These are phyloP conservation scores for Aspergillus sojae DNA, from an alignment of 2,329 filamentous ascomycete species.

Conservation along the genomic window DNA sequence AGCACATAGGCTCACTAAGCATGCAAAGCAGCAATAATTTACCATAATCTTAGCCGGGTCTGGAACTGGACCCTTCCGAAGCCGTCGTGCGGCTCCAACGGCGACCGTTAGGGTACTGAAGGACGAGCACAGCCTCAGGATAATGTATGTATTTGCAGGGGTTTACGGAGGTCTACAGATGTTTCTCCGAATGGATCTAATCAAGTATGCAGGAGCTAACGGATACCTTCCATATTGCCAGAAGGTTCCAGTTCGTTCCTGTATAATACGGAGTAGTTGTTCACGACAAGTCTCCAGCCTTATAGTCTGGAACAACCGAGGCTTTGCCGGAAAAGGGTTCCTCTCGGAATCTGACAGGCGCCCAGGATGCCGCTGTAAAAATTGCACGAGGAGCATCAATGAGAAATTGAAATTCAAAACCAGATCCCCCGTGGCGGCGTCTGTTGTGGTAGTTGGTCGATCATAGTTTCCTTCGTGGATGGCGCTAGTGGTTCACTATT, in stretches of 20 bases:
- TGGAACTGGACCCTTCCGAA: not conserved
- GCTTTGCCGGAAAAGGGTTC: too few species aligned
- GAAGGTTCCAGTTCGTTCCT: not conserved
- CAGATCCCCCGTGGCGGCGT: not conserved
- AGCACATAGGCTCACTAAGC: not conserved
- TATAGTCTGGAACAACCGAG: not conserved
- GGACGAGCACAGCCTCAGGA: not conserved
- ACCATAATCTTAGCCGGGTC: not conserved
- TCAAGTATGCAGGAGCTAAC: not conserved
- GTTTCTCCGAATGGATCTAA: not conserved
- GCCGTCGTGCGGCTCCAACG: not conserved
- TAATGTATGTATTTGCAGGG: not conserved
- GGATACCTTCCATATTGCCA: not conserved
- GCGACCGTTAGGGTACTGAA: not conserved
- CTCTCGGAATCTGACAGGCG: not conserved
- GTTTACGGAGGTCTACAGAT: not conserved
- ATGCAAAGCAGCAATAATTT: not conserved
- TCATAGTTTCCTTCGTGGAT: not conserved
- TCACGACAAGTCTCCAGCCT: not conserved
- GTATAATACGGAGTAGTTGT: too few species aligned
- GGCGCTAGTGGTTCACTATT: not conserved
- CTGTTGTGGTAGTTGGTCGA: not conserved
- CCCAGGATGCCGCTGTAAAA: not conserved
- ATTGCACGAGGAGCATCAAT: not conserved
- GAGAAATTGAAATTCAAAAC: not conserved